Percentiles rank a stretch among this genome's conserved stretches.
These are phyloP conservation scores for Arthrinium puccinioides DNA, from an alignment of 2,329 filamentous ascomycete species.

Conservation along the genomic window DNA sequence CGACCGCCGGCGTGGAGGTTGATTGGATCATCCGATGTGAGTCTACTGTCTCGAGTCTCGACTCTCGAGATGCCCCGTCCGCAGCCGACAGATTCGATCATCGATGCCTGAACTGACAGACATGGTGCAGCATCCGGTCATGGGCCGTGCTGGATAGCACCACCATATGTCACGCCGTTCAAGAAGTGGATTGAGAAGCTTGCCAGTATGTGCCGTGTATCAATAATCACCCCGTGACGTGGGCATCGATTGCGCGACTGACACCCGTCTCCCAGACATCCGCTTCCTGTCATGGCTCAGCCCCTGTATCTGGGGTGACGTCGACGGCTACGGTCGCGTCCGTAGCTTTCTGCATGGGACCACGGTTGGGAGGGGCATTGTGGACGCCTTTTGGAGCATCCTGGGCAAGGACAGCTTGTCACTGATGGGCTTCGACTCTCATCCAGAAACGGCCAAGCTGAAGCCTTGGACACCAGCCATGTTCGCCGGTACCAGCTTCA, in stretches of 20 bases:
- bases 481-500: conserved; percentile 49
- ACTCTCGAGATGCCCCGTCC: no score
- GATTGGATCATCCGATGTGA: conserved; percentile 51
- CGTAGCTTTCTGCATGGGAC: conserved; percentile 52
- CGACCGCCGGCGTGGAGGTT: conserved; percentile 43
- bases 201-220: conserved; percentile 28
- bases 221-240: no score
- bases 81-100: no score
- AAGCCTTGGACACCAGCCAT: conserved; percentile 42
- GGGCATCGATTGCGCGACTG: no score
- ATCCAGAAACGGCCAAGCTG: conserved; percentile 45
- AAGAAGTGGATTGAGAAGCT: conserved; percentile 43
- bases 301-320: conserved; percentile 64
- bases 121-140: conserved; percentile 34
- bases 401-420: conserved; percentile 47
- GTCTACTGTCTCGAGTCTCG: no score
- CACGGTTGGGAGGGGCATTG: conserved; percentile 45
- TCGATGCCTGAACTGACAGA: no score
- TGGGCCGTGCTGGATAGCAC: conserved; percentile 47
- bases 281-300: conserved; percentile 67
- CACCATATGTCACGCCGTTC: conserved; percentile 41
- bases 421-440: conserved; percentile 45
- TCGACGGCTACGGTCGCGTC: conserved; percentile 49
- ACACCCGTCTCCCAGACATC: conserved; percentile 32
- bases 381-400: conserved; percentile 50